Conservation (phyloP, 176 grass and related monocot species). For the Triticum timopheevii region DNA sequence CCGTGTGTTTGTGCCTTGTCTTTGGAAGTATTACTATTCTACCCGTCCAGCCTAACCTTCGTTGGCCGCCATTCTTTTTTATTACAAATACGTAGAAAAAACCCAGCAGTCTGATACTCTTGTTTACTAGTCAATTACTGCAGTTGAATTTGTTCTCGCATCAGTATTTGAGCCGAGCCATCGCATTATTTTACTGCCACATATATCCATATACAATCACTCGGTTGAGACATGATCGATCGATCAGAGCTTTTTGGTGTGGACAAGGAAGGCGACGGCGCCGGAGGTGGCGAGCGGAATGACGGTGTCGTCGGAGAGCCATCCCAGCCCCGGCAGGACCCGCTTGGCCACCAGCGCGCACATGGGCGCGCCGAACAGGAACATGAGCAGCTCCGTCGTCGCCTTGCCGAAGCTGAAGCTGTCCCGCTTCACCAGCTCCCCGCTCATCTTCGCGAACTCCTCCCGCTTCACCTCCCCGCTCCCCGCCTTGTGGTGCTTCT, state of each 20-base stretch:
- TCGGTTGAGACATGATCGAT: no score
- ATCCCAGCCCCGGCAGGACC: slow-evolving; percentile 46
- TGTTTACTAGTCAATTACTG: no score
- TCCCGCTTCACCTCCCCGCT: slow-evolving; percentile 12
- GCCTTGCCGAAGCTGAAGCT: slow-evolving; percentile 46
- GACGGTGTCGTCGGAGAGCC: slow-evolving; percentile 56
- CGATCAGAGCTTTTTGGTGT: slow-evolving; percentile 43
- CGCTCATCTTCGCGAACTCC: slow-evolving; percentile 40
- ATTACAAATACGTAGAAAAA: no score
- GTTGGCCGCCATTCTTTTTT: no score
- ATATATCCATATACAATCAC: no score
- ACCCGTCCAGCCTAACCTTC: background rate
- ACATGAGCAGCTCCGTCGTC: background rate
- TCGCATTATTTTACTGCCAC: no score
- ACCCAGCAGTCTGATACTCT: no score
- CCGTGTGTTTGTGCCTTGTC: background rate
- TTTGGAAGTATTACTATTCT: no score
- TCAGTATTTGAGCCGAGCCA: no score
- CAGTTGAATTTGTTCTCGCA: no score
- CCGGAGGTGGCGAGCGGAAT: slow-evolving; percentile 52
- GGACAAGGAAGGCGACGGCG: slow-evolving; percentile 39
- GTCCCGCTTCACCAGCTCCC: slow-evolving; percentile 2
- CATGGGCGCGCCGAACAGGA: slow-evolving; percentile 48
- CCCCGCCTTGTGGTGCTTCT: slow-evolving; percentile 15
- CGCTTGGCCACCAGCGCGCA: slow-evolving; percentile 36